Conservation (phyloP, 768 basidiomycete genomes). For the Asterophora lycoperdoides region DNA sequence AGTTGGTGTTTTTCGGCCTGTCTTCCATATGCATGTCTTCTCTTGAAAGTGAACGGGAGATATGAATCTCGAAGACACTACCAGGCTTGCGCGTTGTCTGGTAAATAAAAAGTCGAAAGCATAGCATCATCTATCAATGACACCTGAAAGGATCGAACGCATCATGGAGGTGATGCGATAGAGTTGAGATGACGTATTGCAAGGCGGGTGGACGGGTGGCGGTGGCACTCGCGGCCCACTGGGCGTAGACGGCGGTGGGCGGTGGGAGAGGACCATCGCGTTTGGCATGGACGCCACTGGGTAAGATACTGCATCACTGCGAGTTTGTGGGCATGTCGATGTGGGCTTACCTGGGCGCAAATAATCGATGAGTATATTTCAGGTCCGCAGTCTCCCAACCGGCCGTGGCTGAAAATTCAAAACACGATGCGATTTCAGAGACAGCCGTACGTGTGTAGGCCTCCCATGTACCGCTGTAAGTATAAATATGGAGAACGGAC, state of each 20-base stretch:
- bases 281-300: conserved; percentile 12
- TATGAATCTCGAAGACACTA: conserved; percentile 39
- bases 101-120: conserved; percentile 17
- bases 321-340: not conserved
- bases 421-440: no score
- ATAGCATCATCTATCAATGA: not conserved
- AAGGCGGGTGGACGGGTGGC: conserved; percentile 25
- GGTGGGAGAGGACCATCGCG: conserved; percentile 12
- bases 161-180: conserved; percentile 25
- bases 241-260: conserved; percentile 12
- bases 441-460: no score
- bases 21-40: conserved; percentile 34
- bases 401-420: no score
- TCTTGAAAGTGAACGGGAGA: conserved; percentile 28
- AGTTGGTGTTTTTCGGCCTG: conserved; percentile 30
- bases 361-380: not conserved
- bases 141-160: not conserved
- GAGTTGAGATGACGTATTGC: conserved; percentile 20
- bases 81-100: conserved; percentile 22
- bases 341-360: conserved; percentile 17
- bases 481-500: no score
- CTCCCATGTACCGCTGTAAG: no score
- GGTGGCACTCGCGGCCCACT: conserved; percentile 19
- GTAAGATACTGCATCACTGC: not conserved
- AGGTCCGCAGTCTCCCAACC: not conserved